Percentiles rank a stretch among this genome's conserved stretches.
Conservation (phyloP, 2,329 filamentous ascomycete genomes). For the Penicillium sp. region DNA sequence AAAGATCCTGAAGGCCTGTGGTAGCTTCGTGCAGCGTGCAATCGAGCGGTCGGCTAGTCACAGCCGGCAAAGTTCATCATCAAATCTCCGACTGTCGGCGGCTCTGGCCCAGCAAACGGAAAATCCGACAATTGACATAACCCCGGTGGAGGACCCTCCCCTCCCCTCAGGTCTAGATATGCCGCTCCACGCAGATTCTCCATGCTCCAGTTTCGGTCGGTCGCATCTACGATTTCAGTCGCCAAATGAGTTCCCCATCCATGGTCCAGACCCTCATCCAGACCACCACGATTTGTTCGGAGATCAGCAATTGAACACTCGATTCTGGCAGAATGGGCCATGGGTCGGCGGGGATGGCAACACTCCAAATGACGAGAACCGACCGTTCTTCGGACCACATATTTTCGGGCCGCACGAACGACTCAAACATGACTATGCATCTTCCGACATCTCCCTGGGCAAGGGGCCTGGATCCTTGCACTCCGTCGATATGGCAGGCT, state of each 20-base stretch:
- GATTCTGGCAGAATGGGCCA: constrained; percentile 45
- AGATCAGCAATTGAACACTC: constrained; percentile 45
- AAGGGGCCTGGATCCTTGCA: constrained; percentile 44
- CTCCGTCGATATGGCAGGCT: constrained; percentile 47
- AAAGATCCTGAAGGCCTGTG: constrained; percentile 44
- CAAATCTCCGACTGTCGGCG: constrained; percentile 39
- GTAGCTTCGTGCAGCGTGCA: constrained; percentile 41
- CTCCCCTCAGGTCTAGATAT: constrained; percentile 36
- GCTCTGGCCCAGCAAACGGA: constrained; percentile 41
- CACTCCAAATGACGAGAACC: constrained; percentile 43
- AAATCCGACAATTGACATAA: constrained; percentile 44
- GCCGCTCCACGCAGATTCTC: constrained; percentile 43
- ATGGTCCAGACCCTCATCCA: constrained; percentile 36
- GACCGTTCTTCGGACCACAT: constrained; percentile 45
- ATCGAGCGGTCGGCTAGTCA: constrained; percentile 38
- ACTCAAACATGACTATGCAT: constrained; percentile 45
- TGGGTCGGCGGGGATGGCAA: constrained; percentile 44
- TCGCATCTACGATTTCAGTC: constrained; percentile 44
- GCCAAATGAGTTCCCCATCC: constrained; percentile 41
- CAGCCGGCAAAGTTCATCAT: constrained; percentile 38
- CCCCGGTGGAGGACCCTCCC: constrained; percentile 40
- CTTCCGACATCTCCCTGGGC: constrained; percentile 44
- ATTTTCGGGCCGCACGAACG: constrained; percentile 40
- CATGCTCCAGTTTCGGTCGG: constrained; percentile 44
- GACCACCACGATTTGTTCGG: constrained; percentile 47